phyloP scores from a whole-genome alignment of 805 yeast species.

The Starmerella apicola region DNA sequence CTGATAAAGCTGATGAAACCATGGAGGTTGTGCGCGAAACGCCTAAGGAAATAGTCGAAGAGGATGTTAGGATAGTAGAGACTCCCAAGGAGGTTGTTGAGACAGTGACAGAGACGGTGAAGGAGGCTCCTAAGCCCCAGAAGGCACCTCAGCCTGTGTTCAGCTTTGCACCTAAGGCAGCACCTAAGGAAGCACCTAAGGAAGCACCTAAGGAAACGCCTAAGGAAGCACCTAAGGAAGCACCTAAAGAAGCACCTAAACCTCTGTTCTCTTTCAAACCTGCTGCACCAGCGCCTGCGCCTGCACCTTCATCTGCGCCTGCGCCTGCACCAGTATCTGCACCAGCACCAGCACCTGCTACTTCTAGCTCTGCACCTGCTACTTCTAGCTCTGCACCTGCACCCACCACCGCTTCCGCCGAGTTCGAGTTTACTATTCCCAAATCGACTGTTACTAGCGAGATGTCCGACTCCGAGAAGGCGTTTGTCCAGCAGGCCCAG shows the following conservation, averaged over 20 bases:
- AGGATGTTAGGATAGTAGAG: too few species aligned
- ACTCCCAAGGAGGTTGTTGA: too few species aligned
- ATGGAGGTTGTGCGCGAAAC: too few species aligned
- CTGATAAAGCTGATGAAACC: too few species aligned
- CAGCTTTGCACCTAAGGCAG: neutral
- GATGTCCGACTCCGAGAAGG: constrained; percentile 15
- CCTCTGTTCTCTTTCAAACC: neutral
- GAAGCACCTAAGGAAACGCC: too few species aligned
- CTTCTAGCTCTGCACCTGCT: neutral
- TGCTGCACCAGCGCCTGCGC: neutral
- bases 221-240: too few species aligned
- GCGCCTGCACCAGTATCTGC: constrained; percentile 5
- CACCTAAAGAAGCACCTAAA: too few species aligned
- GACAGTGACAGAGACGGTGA: too few species aligned
- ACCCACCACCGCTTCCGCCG: neutral
- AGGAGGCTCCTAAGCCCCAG: too few species aligned
- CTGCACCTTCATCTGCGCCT: constrained; percentile 5
- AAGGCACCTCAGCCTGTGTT: neutral
- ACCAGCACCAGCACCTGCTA: constrained; percentile 1
- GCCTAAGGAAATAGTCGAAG: too few species aligned
- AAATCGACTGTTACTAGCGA: constrained; percentile 5
- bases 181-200: too few species aligned
- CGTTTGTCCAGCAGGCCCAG: constrained; percentile 7
- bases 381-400: neutral
- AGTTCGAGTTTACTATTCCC: constrained; percentile 9